A percentile compares a stretch with the other conserved stretches of the same genome.
Conservation (phyloP, 1,284 basidiomycete genomes). For the Tilletia setariae region DNA sequence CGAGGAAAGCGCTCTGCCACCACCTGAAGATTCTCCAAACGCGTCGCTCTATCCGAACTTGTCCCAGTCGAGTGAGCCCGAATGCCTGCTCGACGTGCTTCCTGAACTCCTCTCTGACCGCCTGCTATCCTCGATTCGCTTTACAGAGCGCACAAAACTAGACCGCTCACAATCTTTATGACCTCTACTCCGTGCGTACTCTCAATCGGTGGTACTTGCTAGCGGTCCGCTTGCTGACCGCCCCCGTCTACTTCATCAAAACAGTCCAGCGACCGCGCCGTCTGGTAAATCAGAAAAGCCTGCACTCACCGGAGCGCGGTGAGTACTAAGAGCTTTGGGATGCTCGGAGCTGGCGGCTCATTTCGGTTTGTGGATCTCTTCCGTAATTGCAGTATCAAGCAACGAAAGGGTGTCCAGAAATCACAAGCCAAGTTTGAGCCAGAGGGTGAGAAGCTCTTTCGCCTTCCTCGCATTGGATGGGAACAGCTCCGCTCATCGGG, state of each 20-base stretch:
- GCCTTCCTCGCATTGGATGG: background rate
- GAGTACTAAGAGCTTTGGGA: background rate
- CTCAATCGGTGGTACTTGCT: too few species aligned
- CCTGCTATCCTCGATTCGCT: background rate
- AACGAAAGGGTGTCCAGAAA: slow-evolving; percentile 56
- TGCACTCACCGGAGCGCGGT: slow-evolving; percentile 20
- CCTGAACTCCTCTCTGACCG: background rate
- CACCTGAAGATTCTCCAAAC: too few species aligned
- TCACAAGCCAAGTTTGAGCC: slow-evolving; percentile 62
- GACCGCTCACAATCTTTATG: slow-evolving; percentile 19
- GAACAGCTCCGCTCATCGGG: background rate
- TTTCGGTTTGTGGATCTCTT: background rate
- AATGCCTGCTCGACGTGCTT: background rate
- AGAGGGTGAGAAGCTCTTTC: slow-evolving; percentile 52
- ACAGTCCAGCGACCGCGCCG: slow-evolving; percentile 23
- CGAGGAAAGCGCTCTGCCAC: too few species aligned
- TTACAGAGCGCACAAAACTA: slow-evolving; percentile 1
- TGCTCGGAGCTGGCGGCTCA: background rate
- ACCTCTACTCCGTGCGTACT: slow-evolving; percentile 29
- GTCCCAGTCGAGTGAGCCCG: too few species aligned
- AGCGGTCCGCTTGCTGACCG: background rate
- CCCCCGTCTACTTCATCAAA: background rate
- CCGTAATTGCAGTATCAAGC: slow-evolving; percentile 52
- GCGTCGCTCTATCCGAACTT: too few species aligned
- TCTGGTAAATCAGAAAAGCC: slow-evolving; percentile 29